A percentile compares a stretch with the other conserved stretches of the same genome.
These are phyloP conservation scores for Boletus pseudopeckii DNA, from an alignment of 768 basidiomycete genomes.

Conservation along the genomic window DNA sequence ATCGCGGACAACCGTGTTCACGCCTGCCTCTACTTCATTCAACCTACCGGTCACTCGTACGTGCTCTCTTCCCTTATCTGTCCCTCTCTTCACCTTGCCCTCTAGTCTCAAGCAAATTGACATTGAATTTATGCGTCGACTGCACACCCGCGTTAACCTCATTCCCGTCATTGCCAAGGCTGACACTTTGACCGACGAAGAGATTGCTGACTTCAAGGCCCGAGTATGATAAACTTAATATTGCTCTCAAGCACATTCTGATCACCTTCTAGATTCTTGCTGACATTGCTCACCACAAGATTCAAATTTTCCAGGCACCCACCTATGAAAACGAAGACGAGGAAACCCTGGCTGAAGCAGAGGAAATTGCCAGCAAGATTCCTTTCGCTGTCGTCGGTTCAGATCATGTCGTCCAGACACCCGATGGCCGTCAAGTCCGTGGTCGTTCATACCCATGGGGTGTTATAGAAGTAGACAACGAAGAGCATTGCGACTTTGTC, in stretches of 20 bases:
- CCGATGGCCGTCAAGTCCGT: constrained; percentile 89
- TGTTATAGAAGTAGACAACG: constrained; percentile 98
- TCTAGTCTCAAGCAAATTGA: constrained; percentile 92
- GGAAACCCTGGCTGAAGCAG: constrained; percentile 94
- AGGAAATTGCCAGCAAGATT: constrained; percentile 97
- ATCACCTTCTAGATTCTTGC: constrained; percentile 63
- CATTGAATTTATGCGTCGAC: constrained; percentile 97
- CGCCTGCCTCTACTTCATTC: constrained; percentile 98
- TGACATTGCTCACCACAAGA: constrained; percentile 93
- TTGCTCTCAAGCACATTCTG: neutral
- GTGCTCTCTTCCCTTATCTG: constrained; percentile 22
- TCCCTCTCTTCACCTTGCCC: neutral
- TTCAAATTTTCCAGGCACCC: constrained; percentile 97
- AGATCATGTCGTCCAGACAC: constrained; percentile 72
- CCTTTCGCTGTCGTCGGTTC: constrained; percentile 99
- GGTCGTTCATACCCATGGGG: constrained; percentile 99
- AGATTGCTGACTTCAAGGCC: constrained; percentile 89
- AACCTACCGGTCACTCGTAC: constrained; percentile 97
- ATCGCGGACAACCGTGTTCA: constrained; percentile 96
- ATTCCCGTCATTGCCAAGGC: constrained; percentile 99
- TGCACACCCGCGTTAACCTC: constrained; percentile 96
- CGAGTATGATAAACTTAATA: constrained; percentile 49
- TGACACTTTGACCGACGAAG: constrained; percentile 96
- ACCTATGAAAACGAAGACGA: constrained; percentile 98
- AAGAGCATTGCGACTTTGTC: constrained; percentile 98